These are phyloP conservation scores for Thielaviopsis euricoi DNA, from an alignment of 2,329 filamentous ascomycete species.

Conservation along the genomic window DNA sequence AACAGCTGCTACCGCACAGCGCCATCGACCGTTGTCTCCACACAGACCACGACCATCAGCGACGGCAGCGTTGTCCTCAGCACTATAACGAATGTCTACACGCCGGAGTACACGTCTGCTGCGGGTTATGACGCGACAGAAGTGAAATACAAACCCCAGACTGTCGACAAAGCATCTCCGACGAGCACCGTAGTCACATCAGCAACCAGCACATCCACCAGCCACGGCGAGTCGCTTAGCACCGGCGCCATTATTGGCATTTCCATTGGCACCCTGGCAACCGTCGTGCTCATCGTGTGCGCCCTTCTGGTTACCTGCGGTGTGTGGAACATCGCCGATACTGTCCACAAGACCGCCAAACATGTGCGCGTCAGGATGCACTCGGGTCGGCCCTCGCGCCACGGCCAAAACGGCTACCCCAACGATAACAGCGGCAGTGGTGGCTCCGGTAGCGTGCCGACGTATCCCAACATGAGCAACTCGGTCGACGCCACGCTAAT, in stretches of 20 bases:
- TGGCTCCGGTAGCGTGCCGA: too few relatives aligned
- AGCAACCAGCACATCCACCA: background rate
- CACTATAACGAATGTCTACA: background rate
- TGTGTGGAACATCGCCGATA: background rate
- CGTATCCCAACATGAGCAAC: too few relatives aligned
- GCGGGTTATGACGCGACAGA: background rate
- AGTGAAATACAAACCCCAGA: conserved; percentile 6
- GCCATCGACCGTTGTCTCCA: background rate
- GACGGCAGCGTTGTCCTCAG: background rate
- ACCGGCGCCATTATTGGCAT: conserved; percentile 9
- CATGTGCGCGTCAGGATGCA: background rate
- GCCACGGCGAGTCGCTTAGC: background rate
- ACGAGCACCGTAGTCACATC: background rate
- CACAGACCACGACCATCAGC: background rate
- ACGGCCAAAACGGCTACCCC: background rate
- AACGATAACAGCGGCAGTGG: too few relatives aligned
- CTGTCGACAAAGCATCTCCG: background rate
- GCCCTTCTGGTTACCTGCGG: background rate
- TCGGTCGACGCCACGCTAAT: background rate
- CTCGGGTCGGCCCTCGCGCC: too few relatives aligned
- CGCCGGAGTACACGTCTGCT: background rate
- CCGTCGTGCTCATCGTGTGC: background rate
- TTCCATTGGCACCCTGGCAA: conserved; percentile 3
- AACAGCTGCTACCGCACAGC: background rate
- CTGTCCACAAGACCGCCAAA: background rate